phyloP scores from a whole-genome alignment of 2,329 filamentous ascomycete species.

The Hypomyces rosellus region DNA sequence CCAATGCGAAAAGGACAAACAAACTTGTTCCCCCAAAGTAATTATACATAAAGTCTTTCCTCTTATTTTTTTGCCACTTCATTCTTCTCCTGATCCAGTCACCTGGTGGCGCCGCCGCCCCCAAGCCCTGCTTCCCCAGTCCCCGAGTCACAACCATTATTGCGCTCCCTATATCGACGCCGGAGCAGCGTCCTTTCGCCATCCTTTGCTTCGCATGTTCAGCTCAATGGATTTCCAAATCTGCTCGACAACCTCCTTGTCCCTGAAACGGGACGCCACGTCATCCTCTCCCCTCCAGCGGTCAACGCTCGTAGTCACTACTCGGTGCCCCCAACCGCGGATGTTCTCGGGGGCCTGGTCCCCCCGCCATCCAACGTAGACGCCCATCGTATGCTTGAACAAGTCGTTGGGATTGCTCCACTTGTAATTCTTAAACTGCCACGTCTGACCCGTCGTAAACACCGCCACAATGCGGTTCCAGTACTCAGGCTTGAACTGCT shows the following conservation, averaged over 20 bases:
- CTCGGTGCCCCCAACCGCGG: constrained; percentile 77
- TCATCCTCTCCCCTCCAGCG: constrained; percentile 61
- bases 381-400: constrained; percentile 79
- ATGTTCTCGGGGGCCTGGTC: constrained; percentile 74
- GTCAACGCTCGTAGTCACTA: constrained; percentile 74
- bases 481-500: constrained; percentile 96
- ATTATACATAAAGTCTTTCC: too few species aligned
- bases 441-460: constrained; percentile 94
- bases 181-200: constrained; percentile 66
- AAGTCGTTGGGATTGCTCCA: constrained; percentile 85
- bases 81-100: too few species aligned
- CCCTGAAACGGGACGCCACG: constrained; percentile 64
- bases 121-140: neutral
- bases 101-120: too few species aligned
- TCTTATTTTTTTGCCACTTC: too few species aligned
- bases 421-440: constrained; percentile 99
- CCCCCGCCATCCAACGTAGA: constrained; percentile 88
- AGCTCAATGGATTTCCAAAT: constrained; percentile 88
- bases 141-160: neutral
- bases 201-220: constrained; percentile 80
- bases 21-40: too few species aligned
- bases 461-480: constrained; percentile 94
- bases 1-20: constrained; percentile 6
- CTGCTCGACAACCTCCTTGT: constrained; percentile 85
- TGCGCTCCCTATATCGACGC: constrained; percentile 36